These are phyloP conservation scores for Dichotomocladium elegans DNA, from an alignment of 371 early-diverging fungal genomes.

Conservation along the genomic window DNA sequence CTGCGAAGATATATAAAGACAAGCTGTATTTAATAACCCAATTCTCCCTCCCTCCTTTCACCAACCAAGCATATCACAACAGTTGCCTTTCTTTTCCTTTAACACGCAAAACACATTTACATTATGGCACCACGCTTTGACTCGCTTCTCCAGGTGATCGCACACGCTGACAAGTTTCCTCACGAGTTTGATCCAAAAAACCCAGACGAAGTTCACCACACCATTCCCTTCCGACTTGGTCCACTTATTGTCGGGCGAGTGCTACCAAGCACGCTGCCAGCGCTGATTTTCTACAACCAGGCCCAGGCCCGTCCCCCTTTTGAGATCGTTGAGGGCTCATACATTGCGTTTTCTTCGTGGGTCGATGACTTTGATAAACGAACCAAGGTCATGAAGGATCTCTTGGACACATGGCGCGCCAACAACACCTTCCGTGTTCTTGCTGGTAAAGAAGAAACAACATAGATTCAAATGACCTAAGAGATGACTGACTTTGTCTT, in stretches of 20 bases:
- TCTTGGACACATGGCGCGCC: slow-evolving; percentile 42
- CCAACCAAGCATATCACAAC: too few species aligned
- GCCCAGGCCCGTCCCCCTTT: slow-evolving; percentile 18
- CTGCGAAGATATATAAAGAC: too few species aligned
- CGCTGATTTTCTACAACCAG: slow-evolving; percentile 30
- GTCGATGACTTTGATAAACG: slow-evolving; percentile 30
- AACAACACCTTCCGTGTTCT: slow-evolving; percentile 27
- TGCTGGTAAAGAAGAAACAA: slow-evolving; percentile 10
- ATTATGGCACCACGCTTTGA: slow-evolving; percentile 8
- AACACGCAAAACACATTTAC: too few species aligned
- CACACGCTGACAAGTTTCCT: slow-evolving; percentile 42
- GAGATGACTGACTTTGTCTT: neutral
- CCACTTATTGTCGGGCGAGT: slow-evolving; percentile 31
- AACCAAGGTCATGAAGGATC: slow-evolving; percentile 27
- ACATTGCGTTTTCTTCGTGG: slow-evolving; percentile 21
- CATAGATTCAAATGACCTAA: neutral
- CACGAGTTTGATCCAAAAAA: slow-evolving; percentile 19
- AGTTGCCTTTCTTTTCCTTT: too few species aligned
- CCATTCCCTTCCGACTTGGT: slow-evolving; percentile 25
- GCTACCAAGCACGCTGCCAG: slow-evolving; percentile 22
- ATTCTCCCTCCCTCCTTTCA: too few species aligned
- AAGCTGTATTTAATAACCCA: too few species aligned
- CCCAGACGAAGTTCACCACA: slow-evolving; percentile 18
- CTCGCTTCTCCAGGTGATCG: slow-evolving; percentile 24
- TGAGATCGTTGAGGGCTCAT: slow-evolving; percentile 15